phyloP scores from a whole-genome alignment of 106 monocot species.

The Amphibolis antarctica region DNA sequence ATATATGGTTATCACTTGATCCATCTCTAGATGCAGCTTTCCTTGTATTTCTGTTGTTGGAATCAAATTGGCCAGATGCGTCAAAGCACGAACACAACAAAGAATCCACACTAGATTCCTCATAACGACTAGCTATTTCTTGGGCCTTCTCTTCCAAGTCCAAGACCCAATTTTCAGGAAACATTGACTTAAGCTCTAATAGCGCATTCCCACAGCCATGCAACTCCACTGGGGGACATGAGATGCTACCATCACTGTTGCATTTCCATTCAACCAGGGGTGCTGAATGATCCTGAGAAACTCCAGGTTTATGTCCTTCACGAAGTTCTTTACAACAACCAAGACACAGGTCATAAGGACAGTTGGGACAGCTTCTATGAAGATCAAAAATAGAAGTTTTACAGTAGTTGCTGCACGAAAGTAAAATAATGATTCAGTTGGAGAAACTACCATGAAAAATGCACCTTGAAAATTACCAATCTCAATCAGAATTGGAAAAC shows the following conservation, averaged over 20 bases:
- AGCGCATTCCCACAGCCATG: conserved; percentile 28
- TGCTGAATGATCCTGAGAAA: background rate
- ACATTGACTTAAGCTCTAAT: conserved; percentile 25
- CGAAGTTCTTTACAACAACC: conserved; percentile 50
- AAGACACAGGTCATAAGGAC: conserved; percentile 26
- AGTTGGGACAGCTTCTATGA: conserved; percentile 16
- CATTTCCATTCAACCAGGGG: conserved; percentile 13
- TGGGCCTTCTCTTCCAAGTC: conserved; percentile 14
- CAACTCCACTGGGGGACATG: conserved; percentile 18
- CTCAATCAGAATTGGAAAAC: background rate
- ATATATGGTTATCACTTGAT: conserved; percentile 44
- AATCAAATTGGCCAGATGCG: conserved; percentile 6
- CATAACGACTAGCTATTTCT: conserved; percentile 3
- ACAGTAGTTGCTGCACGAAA: conserved; percentile 17
- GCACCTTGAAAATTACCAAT: background rate
- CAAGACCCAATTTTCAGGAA: conserved; percentile 12
- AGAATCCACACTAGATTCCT: background rate
- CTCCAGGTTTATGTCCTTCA: conserved; percentile 19
- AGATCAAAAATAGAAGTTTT: conserved; percentile 20
- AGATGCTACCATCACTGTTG: conserved; percentile 20
- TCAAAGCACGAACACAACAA: conserved; percentile 11
- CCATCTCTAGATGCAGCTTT: conserved; percentile 34
- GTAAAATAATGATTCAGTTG: background rate
- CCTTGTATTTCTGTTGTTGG: conserved; percentile 3
- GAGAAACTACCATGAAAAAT: no score